Conservation (phyloP, 495 filamentous ascomycete species). For the Penicillium ochrochloron region DNA sequence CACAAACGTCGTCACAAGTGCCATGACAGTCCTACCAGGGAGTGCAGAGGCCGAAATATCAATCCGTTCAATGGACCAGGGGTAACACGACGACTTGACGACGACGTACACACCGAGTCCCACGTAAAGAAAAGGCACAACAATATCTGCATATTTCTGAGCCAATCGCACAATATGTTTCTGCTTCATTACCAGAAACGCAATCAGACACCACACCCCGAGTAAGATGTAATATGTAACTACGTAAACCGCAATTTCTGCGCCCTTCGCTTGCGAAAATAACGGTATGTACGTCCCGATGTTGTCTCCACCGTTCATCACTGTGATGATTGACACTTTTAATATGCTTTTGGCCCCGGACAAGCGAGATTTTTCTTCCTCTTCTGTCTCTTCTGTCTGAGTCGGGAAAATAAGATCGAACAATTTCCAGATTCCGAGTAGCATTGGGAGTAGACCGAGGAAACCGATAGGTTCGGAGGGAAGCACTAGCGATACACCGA, state of each 20-base stretch:
- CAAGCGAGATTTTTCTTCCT: neutral
- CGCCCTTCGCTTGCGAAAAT: constrained; percentile 14
- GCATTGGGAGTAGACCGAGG: constrained; percentile 8
- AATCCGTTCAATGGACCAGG: constrained; percentile 11
- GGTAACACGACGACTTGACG: constrained; percentile 11
- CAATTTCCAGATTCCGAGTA: constrained; percentile 10
- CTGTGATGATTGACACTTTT: constrained; percentile 7
- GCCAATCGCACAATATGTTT: constrained; percentile 7
- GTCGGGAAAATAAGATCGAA: neutral
- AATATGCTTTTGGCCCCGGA: constrained; percentile 1
- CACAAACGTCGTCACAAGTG: constrained; percentile 1
- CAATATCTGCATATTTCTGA: constrained; percentile 11
- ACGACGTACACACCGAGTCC: constrained; percentile 12
- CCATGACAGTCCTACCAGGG: constrained; percentile 1
- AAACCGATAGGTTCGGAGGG: constrained; percentile 17
- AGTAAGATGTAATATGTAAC: constrained; percentile 14
- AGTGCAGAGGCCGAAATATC: neutral
- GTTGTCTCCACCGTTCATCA: constrained; percentile 17
- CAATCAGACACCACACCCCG: constrained; percentile 5
- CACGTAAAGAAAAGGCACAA: constrained; percentile 15
- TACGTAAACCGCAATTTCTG: constrained; percentile 13
- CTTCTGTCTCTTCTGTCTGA: constrained; percentile 1
- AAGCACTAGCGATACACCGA: constrained; percentile 11
- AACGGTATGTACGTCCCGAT: constrained; percentile 16
- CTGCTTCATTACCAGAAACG: constrained; percentile 15